Evolutionary conservation across 495 filamentous ascomycete genomes (phyloP).

Genomic region (Oleoguttula mirabilis): DNA sequence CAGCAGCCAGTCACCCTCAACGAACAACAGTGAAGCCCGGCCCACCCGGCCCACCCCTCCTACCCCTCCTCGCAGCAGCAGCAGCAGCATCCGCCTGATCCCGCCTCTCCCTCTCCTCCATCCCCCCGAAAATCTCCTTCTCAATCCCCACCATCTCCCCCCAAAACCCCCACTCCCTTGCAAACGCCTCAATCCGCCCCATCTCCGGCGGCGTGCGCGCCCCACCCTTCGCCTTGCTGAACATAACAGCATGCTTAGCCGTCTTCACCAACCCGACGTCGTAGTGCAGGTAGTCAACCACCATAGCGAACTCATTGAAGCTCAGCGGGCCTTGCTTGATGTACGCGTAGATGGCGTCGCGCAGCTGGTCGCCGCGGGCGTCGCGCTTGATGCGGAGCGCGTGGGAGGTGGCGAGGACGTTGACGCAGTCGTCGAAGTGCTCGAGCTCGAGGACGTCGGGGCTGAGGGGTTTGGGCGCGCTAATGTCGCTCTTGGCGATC

Average conservation of each 20-base stretch:
- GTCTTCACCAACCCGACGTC: constrained; percentile 8
- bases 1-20: too few relatives aligned
- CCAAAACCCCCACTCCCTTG: neutral
- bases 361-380: constrained; percentile 8
- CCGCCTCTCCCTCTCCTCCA: neutral
- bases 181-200: constrained; percentile 1
- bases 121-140: constrained; percentile 4
- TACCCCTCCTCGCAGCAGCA: too few relatives aligned
- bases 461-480: constrained; percentile 1
- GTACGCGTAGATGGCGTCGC: constrained; percentile 8
- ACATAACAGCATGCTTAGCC: constrained; percentile 4
- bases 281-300: constrained; percentile 1
- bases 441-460: neutral
- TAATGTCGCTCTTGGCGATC: constrained; percentile 1
- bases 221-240: constrained; percentile 3
- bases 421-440: constrained; percentile 3
- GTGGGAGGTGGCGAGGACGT: neutral
- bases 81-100: too few relatives aligned
- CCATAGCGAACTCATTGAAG: constrained; percentile 2
- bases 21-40: too few relatives aligned
- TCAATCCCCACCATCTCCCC: constrained; percentile 2
- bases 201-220: neutral
- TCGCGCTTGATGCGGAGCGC: constrained; percentile 2
- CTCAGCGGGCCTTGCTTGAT: neutral
- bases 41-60: too few relatives aligned